phyloP scores from a whole-genome alignment of 495 filamentous ascomycete species.

The Lophium mytilinum region DNA sequence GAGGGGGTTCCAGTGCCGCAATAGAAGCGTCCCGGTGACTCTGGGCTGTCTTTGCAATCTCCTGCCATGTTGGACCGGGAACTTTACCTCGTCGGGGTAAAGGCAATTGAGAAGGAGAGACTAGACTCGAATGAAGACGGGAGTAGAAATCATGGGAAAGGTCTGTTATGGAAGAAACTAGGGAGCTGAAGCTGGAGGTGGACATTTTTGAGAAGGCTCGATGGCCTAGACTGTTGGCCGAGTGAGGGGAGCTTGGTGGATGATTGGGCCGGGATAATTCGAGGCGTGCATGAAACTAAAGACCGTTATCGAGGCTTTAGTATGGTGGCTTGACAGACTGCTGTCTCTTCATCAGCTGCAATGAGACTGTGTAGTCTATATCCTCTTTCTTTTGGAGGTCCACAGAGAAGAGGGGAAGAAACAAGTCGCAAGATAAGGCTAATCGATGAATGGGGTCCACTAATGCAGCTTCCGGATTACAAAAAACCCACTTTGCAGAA shows the following conservation, averaged over 20 bases:
- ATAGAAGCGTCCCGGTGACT: constrained; percentile 40
- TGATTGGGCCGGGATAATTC: neutral
- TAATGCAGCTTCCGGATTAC: too few relatives aligned
- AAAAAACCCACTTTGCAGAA: too few relatives aligned
- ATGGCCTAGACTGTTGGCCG: too few relatives aligned
- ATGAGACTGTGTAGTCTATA: neutral
- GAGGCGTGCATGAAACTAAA: neutral
- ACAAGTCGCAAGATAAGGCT: neutral
- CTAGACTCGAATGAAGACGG: constrained; percentile 6
- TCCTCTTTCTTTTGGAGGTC: neutral
- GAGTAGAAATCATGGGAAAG: constrained; percentile 2
- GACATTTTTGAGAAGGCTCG: neutral
- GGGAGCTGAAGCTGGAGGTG: neutral
- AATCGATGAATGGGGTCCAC: neutral
- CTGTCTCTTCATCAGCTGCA: neutral
- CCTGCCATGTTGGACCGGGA: constrained; percentile 35
- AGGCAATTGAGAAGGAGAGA: neutral
- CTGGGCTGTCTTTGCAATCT: constrained; percentile 39
- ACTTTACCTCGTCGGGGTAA: neutral
- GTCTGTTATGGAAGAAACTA: neutral
- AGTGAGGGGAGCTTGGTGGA: too few relatives aligned
- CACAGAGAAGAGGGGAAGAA: neutral
- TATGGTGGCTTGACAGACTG: neutral
- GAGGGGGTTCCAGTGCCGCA: constrained; percentile 32
- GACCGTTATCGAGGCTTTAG: neutral